These are phyloP conservation scores for Panaeolus papilionaceus DNA, from an alignment of 768 basidiomycete genomes.

Conservation along the genomic window DNA sequence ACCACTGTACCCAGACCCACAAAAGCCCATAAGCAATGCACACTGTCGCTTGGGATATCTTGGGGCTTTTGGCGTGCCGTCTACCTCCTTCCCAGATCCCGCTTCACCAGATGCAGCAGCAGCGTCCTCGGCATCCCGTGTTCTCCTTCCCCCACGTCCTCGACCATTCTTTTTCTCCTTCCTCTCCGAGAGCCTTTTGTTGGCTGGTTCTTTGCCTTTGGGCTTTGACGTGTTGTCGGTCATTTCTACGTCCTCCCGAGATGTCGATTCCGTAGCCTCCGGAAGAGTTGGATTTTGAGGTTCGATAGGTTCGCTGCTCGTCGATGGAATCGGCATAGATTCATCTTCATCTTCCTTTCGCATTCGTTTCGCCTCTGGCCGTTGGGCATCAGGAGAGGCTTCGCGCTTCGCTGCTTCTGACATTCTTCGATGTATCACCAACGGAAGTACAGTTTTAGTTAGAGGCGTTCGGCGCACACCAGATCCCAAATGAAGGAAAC, in stretches of 20 bases:
- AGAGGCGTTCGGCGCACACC: not conserved
- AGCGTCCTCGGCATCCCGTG: constrained; percentile 42
- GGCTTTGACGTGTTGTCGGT: not conserved
- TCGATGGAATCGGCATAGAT: not conserved
- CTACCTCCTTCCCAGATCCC: constrained; percentile 28
- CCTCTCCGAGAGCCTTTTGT: constrained; percentile 35
- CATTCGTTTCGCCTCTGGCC: not conserved
- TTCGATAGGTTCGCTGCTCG: not conserved
- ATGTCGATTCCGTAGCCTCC: not conserved
- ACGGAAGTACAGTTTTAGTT: not conserved
- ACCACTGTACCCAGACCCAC: constrained; percentile 90
- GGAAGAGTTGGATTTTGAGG: not conserved
- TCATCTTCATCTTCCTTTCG: not conserved
- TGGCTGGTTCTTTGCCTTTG: constrained; percentile 12
- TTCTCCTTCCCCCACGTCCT: constrained; percentile 51
- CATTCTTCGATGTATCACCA: constrained; percentile 6
- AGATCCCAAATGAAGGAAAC: not conserved
- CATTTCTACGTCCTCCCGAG: not conserved
- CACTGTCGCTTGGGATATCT: constrained; percentile 85
- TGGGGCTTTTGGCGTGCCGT: constrained; percentile 48
- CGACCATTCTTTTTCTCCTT: constrained; percentile 46
- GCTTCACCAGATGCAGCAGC: constrained; percentile 17
- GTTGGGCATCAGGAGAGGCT: not conserved
- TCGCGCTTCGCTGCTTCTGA: constrained; percentile 4
- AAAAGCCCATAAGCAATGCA: constrained; percentile 88